Evolutionary conservation across 2,329 filamentous ascomycete genomes (phyloP), one percentile per base, ranked within the genome.

Genomic region (Diaporthe nobilis): DNA sequence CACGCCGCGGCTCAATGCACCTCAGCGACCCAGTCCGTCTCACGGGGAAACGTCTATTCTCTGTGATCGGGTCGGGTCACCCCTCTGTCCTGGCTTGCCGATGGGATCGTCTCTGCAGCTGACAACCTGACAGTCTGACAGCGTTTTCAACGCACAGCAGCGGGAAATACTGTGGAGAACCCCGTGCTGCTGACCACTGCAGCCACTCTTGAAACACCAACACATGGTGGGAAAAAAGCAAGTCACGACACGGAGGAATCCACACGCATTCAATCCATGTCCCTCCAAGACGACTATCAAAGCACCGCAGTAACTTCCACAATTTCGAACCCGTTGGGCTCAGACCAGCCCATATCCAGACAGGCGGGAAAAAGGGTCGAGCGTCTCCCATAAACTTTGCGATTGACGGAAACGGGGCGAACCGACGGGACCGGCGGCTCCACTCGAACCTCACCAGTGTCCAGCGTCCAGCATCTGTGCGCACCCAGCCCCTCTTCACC

Each of bases 351-450:
- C 51, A 55, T 73, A 55, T 47, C 71, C 71, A 73, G 71, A 61
- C 58, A 31, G 58, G 61, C 60, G 71, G 71, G 42, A 34, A 42
- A 42, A 65, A 65, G 71, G 58, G 61, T 55, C 71, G 71, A 73
- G 37, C 58, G 71, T 65, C 12, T 49, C 20, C 58, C 44, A 42
- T 31, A 65, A 65, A 55, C 44, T 60, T 63, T 55, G 47, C 63
- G 58, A 60, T 53, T 71, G 39, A 67, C 75, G 75, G 75, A 76
- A 37, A 60, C 75, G 75, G 75, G 75, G 75, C 75, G 75, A 76
- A 71, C 75, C 75, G 75, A 72, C 72, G 51, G 55, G 72, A 76
- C 42, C 57, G 70, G 44, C 49, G 75, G 68, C 58, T 63, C 75
- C 72, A 75, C 75, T 60, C 22, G 60, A 55, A 68, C 60, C 51